These are phyloP conservation scores for Polychaeton citri DNA, from an alignment of 2,329 filamentous ascomycete species.

Conservation along the genomic window DNA sequence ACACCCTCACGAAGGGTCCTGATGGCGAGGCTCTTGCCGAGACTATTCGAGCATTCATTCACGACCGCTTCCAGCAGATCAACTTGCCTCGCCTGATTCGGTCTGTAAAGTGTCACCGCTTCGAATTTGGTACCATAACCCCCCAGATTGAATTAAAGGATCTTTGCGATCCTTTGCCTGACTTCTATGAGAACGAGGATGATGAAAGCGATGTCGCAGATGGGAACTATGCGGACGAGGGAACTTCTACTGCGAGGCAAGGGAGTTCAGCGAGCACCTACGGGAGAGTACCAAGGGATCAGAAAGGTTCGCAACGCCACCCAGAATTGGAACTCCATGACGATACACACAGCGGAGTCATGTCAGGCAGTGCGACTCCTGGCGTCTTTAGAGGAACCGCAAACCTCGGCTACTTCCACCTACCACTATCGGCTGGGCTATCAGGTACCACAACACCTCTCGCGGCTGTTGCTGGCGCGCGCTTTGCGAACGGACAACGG, in stretches of 20 bases:
- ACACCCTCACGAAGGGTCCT: constrained; percentile 74
- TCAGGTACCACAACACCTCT: constrained; percentile 68
- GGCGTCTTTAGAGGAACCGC: constrained; percentile 52
- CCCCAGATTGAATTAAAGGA: constrained; percentile 89
- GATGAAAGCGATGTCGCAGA: constrained; percentile 36
- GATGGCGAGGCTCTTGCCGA: constrained; percentile 78
- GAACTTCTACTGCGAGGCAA: background rate
- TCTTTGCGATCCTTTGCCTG: constrained; percentile 85
- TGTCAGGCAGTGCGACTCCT: constrained; percentile 37
- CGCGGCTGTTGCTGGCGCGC: constrained; percentile 63
- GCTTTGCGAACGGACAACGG: constrained; percentile 30
- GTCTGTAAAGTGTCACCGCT: constrained; percentile 85
- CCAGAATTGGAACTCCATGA: constrained; percentile 28
- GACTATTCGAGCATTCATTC: constrained; percentile 81
- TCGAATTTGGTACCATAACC: constrained; percentile 74
- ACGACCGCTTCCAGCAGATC: constrained; percentile 89
- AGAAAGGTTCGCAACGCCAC: constrained; percentile 30
- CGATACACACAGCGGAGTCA: background rate
- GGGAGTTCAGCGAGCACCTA: constrained; percentile 1
- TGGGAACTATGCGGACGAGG: constrained; percentile 1
- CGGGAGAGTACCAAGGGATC: background rate
- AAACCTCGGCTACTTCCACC: constrained; percentile 72
- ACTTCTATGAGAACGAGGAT: constrained; percentile 82
- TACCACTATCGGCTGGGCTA: constrained; percentile 53
- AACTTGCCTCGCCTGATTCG: constrained; percentile 90